Base-by-base conservation (phyloP, 2,329 filamentous ascomycete species). In the Clarireedia sp. region DNA sequence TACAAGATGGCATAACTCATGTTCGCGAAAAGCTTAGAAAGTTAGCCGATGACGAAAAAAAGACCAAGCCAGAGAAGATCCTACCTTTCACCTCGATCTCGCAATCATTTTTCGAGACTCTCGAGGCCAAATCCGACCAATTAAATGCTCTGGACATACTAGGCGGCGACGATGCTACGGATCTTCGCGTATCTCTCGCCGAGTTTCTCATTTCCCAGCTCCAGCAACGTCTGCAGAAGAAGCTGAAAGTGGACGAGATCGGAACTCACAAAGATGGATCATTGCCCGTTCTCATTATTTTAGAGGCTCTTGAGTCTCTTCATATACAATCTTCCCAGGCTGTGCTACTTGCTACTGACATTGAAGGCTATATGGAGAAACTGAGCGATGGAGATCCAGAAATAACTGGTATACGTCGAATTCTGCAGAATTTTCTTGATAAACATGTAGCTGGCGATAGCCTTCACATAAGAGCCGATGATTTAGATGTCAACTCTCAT, bases 241-340 rank as follows among this genome's bases (percentile, higher is more conserved):
- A 56, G 9, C 44, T 45, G 24, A 61, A 60, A 24, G 48, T n/a
- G 9, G 45, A 51, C 10, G 51, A 60, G 24, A 12, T 47, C 50
- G 44, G 41, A 17, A 54, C 36, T 14, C 38, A 57, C 38, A 52
- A 40, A 16, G 51, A 54, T 38, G 46, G 58, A 37, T 48, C 59
- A 33, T 21, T 68, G 17, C 33, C 37, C 0, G 33, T 69, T 17
- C 17, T 60, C 17, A 56, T 59, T 19, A 61, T 61, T 33, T 55
- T 68, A n/a, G 57, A 63, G 41, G 63, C 64, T n/a, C 56, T 69
- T 3, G 24, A 57, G 41, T 43, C 57, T 9, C 38, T 66, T 2
- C 53, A 53, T 3, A 52, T 64, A 2, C 51, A 59, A 36, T 36
- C 46, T 17, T 50, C 48, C 6, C 51, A 62, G 23, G 12, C 68